phyloP scores from a whole-genome alignment of 1,284 basidiomycete species.

The Pulchroboletus neoregius region DNA sequence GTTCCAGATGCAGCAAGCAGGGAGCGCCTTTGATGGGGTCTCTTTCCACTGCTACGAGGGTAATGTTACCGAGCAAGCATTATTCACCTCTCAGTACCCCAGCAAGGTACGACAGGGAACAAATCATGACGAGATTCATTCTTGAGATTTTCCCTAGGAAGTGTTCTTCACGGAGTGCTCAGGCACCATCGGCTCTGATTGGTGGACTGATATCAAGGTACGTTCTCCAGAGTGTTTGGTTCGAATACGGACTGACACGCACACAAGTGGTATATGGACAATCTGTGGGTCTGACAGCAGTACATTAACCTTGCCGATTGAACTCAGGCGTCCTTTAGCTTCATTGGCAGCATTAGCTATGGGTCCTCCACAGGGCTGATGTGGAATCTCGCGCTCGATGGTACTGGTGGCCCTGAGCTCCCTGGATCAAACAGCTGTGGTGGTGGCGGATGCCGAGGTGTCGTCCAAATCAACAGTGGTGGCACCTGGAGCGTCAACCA shows the following conservation, averaged over 20 bases:
- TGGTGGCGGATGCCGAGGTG: conserved; percentile 57
- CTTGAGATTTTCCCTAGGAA: conserved; percentile 25
- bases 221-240: background rate
- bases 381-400: conserved; percentile 70
- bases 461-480: conserved; percentile 61
- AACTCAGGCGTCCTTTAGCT: conserved; percentile 24
- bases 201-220: conserved; percentile 76
- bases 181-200: conserved; percentile 56
- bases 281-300: conserved; percentile 44
- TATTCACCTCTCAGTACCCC: conserved; percentile 44
- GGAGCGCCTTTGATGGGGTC: conserved; percentile 44
- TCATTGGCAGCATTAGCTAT: conserved; percentile 44
- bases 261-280: conserved; percentile 68
- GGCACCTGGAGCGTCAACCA: conserved; percentile 64
- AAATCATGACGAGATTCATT: background rate
- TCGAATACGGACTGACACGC: conserved; percentile 7
- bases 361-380: conserved; percentile 54
- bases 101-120: conserved; percentile 31
- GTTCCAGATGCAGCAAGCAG: conserved; percentile 45
- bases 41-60: conserved; percentile 52
- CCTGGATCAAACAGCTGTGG: conserved; percentile 62
- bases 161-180: conserved; percentile 53
- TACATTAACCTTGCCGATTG: background rate
- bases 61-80: conserved; percentile 37
- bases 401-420: conserved; percentile 56